Evolutionary conservation across 768 basidiomycete species (phyloP).

Genomic region (Lactarius deliciosus): DNA sequence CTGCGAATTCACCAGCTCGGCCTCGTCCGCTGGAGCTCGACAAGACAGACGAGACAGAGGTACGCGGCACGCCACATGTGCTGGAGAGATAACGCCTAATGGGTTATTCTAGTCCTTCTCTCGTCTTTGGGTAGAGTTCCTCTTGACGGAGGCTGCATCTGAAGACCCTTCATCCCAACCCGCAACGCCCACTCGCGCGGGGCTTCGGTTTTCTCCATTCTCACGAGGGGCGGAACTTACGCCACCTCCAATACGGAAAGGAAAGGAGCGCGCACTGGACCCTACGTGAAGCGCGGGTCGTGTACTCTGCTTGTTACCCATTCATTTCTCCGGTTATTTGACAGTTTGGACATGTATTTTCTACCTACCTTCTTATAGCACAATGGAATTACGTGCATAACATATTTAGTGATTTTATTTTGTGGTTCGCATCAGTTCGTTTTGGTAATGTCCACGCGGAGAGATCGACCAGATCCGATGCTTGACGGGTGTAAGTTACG

Average conservation of each 20-base stretch:
- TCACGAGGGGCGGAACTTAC: constrained; percentile 44
- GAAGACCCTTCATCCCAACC: constrained; percentile 36
- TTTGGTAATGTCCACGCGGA: background rate
- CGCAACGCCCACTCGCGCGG: constrained; percentile 19
- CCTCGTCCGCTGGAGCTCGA: constrained; percentile 56
- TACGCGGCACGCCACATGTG: constrained; percentile 34
- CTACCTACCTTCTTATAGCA: background rate
- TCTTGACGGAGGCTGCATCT: constrained; percentile 83
- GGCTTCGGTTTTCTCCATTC: constrained; percentile 29
- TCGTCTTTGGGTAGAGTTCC: constrained; percentile 95
- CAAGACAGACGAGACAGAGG: constrained; percentile 85
- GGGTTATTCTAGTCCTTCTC: constrained; percentile 76
- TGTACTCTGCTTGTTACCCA: background rate
- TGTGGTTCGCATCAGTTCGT: background rate
- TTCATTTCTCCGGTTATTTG: constrained; percentile 5
- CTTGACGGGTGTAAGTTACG: background rate
- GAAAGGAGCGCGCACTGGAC: constrained; percentile 45
- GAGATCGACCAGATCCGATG: constrained; percentile 1
- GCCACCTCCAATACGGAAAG: constrained; percentile 45
- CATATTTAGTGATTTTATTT: background rate
- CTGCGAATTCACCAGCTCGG: constrained; percentile 34
- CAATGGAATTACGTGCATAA: constrained; percentile 1
- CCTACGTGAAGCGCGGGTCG: constrained; percentile 9
- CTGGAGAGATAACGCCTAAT: background rate
- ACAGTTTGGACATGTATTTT: constrained; percentile 23